Evolutionary conservation across 176 grass and related monocot genomes (phyloP), one percentile per base, ranked within the genome.

Genomic region (Metroxylon sagu): DNA sequence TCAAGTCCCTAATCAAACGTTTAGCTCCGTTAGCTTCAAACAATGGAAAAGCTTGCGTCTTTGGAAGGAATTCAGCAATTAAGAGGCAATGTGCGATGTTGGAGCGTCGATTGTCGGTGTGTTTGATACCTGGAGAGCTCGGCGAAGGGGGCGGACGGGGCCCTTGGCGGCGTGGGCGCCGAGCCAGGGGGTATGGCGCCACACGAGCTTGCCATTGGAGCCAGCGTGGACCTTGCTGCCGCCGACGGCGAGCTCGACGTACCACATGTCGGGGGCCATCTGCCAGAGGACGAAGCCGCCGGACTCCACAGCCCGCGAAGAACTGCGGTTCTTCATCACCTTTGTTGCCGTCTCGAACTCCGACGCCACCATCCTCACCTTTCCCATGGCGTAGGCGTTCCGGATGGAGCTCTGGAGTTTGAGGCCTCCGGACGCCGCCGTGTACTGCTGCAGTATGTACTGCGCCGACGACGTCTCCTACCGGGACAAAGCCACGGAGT

Each of bases 171-270:
- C 83, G 64, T 97, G 92, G 7, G 87, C 87, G 66, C 92, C 92
- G 26, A 97, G 86, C 92, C 92, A 97, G 14, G 92, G 87, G 4
- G 87, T 97, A 76, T 97, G 92, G 58, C 87, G 92, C 92, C 92
- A 97, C 28, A 91, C 83, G 43, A 90, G 84, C 50, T 72, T 64
- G 56, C 92, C 92, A 60, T 97, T 97, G 53, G 83, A 97, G 49
- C 92, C 92, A 16, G 84, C 87, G 54, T 76, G 83, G 28, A 96
- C 79, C 71, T 96, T 96, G 80, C 92, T 90, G 60, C 81, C 78
- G 4, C 92, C 87, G 66, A 96, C 73, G 66, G 92, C 92, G 56
- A 96, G 78, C 81, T 96, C 92, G 1, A 96, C 86, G 62, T 89
- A 91, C 92, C 92, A 96, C 87, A 88, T 96, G 69, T 82, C 75